phyloP scores from a whole-genome alignment of 805 yeast genomes.

The Hanseniaspora meyeri region DNA sequence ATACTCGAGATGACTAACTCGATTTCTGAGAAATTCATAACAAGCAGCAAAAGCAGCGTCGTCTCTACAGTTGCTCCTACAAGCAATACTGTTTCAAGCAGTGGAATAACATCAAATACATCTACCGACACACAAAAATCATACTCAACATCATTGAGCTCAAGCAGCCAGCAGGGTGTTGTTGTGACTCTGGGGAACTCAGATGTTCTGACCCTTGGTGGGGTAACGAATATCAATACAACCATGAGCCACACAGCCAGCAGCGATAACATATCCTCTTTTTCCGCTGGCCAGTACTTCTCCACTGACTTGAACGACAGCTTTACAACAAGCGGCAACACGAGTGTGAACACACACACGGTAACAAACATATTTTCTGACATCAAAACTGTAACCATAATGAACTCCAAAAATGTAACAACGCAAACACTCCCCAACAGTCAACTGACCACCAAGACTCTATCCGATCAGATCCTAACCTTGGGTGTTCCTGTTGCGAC shows the following conservation, averaged over 20 bases:
- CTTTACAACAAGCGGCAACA: background rate
- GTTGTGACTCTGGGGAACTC: background rate
- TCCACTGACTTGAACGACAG: background rate
- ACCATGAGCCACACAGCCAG: background rate
- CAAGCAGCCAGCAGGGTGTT: background rate
- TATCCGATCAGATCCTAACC: constrained; percentile 9
- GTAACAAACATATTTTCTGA: constrained; percentile 9
- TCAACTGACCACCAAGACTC: constrained; percentile 5
- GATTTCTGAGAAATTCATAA: background rate
- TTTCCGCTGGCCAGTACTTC: background rate
- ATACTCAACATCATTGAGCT: background rate
- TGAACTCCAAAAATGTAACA: constrained; percentile 1
- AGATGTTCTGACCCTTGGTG: background rate
- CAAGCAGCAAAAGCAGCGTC: background rate
- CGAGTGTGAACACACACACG: background rate
- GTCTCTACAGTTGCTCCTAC: background rate
- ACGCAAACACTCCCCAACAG: constrained; percentile 14
- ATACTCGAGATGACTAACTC: background rate
- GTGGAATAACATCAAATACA: background rate
- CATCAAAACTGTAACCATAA: constrained; percentile 4
- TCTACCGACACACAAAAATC: background rate
- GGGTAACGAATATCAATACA: background rate
- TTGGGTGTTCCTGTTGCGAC: constrained; percentile 10
- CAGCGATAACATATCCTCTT: background rate
- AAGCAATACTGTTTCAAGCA: background rate